Evolutionary conservation across 257 asterid species (phyloP).

Genomic region (Nicotiana tomentosiformis): DNA sequence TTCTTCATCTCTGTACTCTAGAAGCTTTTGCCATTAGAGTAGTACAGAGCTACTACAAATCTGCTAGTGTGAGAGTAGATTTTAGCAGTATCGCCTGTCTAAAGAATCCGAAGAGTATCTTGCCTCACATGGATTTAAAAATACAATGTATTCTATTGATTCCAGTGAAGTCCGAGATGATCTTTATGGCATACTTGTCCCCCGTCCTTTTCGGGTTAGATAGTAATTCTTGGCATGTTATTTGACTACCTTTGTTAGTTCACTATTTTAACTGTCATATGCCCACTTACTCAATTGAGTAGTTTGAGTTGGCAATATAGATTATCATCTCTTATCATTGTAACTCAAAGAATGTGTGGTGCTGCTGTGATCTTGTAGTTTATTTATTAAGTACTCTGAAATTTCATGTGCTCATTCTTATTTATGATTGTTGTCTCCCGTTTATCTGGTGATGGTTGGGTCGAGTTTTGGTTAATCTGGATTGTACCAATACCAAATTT

Average conservation of each 20-base stretch:
- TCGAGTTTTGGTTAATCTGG: not conserved
- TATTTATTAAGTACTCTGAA: not conserved
- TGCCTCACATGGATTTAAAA: constrained; percentile 69
- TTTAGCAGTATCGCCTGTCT: constrained; percentile 13
- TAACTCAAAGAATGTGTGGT: not conserved
- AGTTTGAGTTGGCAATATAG: not conserved
- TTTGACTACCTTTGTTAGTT: not conserved
- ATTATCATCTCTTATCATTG: not conserved
- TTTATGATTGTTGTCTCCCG: not conserved
- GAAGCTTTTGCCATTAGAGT: too few species aligned
- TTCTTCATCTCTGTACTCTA: too few species aligned
- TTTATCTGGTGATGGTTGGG: not conserved
- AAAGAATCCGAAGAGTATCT: constrained; percentile 72
- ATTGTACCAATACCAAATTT: not conserved
- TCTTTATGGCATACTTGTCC: constrained; percentile 67
- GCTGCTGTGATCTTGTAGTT: not conserved
- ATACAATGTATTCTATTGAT: constrained; percentile 59
- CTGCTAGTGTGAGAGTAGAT: too few species aligned
- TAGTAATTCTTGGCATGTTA: not conserved
- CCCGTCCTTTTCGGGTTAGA: constrained; percentile 81
- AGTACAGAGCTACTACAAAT: too few species aligned
- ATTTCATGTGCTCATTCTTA: not conserved
- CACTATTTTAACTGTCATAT: not conserved
- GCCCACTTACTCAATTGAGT: not conserved
- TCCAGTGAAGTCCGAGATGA: constrained; percentile 52